Evolutionary conservation across 257 asterid genomes (phyloP).

Genomic region (Euphrasia confusa): DNA sequence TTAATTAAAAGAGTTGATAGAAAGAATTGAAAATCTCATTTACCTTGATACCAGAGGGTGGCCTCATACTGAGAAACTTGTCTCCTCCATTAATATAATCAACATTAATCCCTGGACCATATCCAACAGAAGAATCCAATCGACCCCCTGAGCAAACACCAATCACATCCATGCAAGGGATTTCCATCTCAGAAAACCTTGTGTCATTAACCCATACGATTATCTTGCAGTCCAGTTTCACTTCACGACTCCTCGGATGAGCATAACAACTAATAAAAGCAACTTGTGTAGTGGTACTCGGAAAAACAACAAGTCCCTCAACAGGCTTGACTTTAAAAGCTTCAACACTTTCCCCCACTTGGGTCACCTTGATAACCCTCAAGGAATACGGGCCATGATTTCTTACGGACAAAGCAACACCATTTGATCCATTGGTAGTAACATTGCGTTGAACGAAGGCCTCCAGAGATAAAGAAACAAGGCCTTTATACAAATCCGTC

Average conservation of each 20-base stretch:
- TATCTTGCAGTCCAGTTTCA: conserved; percentile 39
- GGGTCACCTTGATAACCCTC: conserved; percentile 35
- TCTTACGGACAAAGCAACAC: conserved; percentile 39
- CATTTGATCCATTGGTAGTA: conserved; percentile 29
- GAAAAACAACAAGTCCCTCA: conserved; percentile 63
- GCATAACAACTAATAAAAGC: conserved; percentile 43
- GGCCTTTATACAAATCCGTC: conserved; percentile 20
- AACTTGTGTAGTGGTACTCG: conserved; percentile 47
- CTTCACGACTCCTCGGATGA: conserved; percentile 27
- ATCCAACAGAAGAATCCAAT: conserved; percentile 37
- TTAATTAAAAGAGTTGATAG: neutral
- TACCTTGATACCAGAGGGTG: conserved; percentile 30
- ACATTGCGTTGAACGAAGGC: conserved; percentile 32
- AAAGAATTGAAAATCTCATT: conserved; percentile 1
- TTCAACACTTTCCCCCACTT: conserved; percentile 32
- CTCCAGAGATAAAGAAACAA: conserved; percentile 29
- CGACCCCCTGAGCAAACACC: conserved; percentile 34
- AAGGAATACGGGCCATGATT: conserved; percentile 40
- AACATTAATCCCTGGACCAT: conserved; percentile 23
- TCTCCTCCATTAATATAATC: conserved; percentile 25
- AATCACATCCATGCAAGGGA: conserved; percentile 49
- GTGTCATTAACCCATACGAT: conserved; percentile 47
- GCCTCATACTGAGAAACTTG: conserved; percentile 29
- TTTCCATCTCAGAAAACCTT: conserved; percentile 37
- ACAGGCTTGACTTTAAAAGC: conserved; percentile 39